Evolutionary conservation across 2,329 filamentous ascomycete genomes (phyloP), one percentile per base, ranked within the genome.

Genomic region (Clarireedia hainanense): DNA sequence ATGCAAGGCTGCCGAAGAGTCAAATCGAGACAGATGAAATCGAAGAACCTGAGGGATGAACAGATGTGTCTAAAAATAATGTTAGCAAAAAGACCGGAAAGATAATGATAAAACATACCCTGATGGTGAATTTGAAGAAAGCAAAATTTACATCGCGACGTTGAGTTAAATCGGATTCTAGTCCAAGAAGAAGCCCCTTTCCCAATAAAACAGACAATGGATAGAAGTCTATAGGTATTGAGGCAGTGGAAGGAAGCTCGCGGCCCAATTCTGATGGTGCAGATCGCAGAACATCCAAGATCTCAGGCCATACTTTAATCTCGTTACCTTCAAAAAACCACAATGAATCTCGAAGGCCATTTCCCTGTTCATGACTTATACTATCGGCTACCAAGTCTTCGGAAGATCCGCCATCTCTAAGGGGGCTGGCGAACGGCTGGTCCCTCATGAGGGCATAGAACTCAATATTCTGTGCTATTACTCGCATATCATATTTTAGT

Each of bases 401-500:
- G 4, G 39, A 23, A n/a, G 52, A 45, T 10, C 56, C 60, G 4
- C 51, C 34, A 51, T 55, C 52, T 40, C 61, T 57, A 5, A 58
- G 55, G 20, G 58, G 56, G 15, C 59, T 63, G 39, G 61, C 58
- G 12, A 62, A 53, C 6, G 83, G 83, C 65, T 95, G 88, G 67
- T 99, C 94, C 61, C 91, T 85, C 83, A 95, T 95, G 64, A 94
- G 83, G 53, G 86, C 86, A 69, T 96, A 96, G 66, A 94, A 97
- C 70, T 99, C 94, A 42, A 97, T 91, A 65, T 95, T 95, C 65
- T 96, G 90, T 12, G 91, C 91, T 67, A 99, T 87, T 57, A 97
- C 87, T 9, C 91, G 87, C 94, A 99, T 99, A 68, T 97, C 92
- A 68, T 99, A 99, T 74, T 96, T 97, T 51, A 96, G 78, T 63